Evolutionary conservation across 2,329 filamentous ascomycete species (phyloP).

Genomic region (Nothopassalora personata): DNA sequence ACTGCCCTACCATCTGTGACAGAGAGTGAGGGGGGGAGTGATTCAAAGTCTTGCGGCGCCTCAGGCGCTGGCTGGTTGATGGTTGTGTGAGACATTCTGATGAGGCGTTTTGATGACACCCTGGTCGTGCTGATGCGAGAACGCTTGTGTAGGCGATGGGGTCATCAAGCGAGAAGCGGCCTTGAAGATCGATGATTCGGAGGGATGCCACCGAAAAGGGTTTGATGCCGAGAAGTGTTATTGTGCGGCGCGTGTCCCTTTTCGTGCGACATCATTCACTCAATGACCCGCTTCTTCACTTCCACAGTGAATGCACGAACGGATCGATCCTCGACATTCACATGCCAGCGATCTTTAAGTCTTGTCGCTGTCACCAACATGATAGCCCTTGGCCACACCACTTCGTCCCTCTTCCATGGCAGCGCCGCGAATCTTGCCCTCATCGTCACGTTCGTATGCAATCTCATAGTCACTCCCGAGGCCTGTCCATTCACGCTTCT

Average conservation of each 20-base stretch:
- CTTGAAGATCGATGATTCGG: no score
- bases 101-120: neutral
- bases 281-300: neutral
- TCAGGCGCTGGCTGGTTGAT: neutral
- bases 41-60: neutral
- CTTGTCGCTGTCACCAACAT: conserved; percentile 55
- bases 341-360: neutral
- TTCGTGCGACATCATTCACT: neutral
- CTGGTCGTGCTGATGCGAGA: no score
- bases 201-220: no score
- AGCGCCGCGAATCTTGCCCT: conserved; percentile 50
- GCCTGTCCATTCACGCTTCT: conserved; percentile 83
- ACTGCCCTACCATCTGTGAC: neutral
- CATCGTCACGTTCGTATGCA: conserved; percentile 53
- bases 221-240: neutral
- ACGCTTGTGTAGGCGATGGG: no score
- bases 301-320: neutral
- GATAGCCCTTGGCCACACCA: conserved; percentile 85
- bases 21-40: neutral
- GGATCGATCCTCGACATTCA: neutral
- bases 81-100: neutral
- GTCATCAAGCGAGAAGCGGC: no score
- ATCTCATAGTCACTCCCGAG: conserved; percentile 78
- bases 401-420: conserved; percentile 78
- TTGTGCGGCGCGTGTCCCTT: neutral